Evolutionary conservation across 2,329 filamentous ascomycete species (phyloP).

Genomic region (Ophiocordyceps camponoti-leonardi): DNA sequence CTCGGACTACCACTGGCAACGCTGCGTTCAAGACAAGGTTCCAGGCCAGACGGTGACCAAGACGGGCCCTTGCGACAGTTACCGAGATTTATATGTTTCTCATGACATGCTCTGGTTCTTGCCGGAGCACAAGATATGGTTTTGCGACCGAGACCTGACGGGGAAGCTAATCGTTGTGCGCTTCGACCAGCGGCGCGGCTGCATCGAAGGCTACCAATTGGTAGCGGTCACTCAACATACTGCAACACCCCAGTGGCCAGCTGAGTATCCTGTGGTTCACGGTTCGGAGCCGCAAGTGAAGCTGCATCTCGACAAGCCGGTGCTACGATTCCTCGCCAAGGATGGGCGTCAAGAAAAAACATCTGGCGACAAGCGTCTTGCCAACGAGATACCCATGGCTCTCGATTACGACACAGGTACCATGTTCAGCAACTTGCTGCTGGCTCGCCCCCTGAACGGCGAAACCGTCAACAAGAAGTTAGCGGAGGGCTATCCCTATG

Average conservation of each 20-base stretch:
- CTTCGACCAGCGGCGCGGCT: conserved; percentile 54
- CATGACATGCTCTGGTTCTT: conserved; percentile 80
- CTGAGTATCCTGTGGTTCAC: conserved; percentile 51
- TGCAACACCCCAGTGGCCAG: conserved; percentile 44
- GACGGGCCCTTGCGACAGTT: conserved; percentile 43
- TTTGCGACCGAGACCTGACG: conserved; percentile 54
- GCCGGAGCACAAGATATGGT: conserved; percentile 67
- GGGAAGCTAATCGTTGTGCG: conserved; percentile 63
- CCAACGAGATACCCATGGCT: conserved; percentile 34
- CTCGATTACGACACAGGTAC: conserved; percentile 26
- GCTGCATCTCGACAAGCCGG: conserved; percentile 58
- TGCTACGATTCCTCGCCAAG: conserved; percentile 35
- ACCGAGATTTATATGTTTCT: conserved; percentile 52
- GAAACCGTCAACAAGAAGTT: conserved; percentile 15
- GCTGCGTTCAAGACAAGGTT: conserved; percentile 50
- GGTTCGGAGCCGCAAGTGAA: conserved; percentile 53
- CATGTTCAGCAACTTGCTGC: conserved; percentile 50
- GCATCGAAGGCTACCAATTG: conserved; percentile 67
- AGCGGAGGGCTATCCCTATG: conserved; percentile 22
- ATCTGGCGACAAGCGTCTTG: conserved; percentile 21
- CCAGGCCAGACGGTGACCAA: conserved; percentile 34
- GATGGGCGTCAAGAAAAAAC: conserved; percentile 6
- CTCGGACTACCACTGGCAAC: conserved; percentile 56
- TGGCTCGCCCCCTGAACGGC: conserved; percentile 34
- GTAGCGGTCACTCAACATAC: conserved; percentile 43